A percentile compares a stretch with the other conserved stretches of the same genome.
phyloP scores from a whole-genome alignment of 495 filamentous ascomycete species.

The Sordaria brevicollis region DNA sequence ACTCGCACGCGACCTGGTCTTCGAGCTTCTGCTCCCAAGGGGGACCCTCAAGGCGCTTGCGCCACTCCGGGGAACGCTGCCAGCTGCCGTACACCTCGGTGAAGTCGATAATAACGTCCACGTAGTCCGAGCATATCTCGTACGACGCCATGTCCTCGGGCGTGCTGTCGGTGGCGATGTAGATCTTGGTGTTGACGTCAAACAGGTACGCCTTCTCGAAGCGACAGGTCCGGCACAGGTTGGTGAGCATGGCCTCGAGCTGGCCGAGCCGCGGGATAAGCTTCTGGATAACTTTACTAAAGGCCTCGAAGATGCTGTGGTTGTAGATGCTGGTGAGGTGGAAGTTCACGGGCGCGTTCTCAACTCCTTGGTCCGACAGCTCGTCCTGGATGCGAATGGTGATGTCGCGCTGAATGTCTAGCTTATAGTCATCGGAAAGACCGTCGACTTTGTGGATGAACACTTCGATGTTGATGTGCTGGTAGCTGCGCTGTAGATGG shows the following conservation, averaged over 20 bases:
- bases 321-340: constrained; percentile 96
- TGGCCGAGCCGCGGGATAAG: constrained; percentile 87
- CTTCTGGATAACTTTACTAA: constrained; percentile 95
- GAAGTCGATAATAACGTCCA: constrained; percentile 94
- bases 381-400: constrained; percentile 96
- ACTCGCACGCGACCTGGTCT: constrained; percentile 49
- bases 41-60: constrained; percentile 47
- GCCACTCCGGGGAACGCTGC: constrained; percentile 40
- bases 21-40: constrained; percentile 54
- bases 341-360: constrained; percentile 85
- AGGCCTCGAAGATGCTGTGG: constrained; percentile 95
- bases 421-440: constrained; percentile 85
- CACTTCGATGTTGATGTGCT: constrained; percentile 88
- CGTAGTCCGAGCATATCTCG: constrained; percentile 95
- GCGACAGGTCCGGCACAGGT: constrained; percentile 74
- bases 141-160: constrained; percentile 90
- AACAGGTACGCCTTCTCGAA: constrained; percentile 98
- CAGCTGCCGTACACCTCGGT: constrained; percentile 84
- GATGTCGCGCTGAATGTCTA: constrained; percentile 88
- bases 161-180: constrained; percentile 88
- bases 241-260: constrained; percentile 84
- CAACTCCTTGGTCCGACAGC: constrained; percentile 79
- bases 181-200: constrained; percentile 94
- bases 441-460: constrained; percentile 98
- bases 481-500: constrained; percentile 75